Conservation (phyloP, 2,329 filamentous ascomycete species). For the Sclerotinia glacialis region DNA sequence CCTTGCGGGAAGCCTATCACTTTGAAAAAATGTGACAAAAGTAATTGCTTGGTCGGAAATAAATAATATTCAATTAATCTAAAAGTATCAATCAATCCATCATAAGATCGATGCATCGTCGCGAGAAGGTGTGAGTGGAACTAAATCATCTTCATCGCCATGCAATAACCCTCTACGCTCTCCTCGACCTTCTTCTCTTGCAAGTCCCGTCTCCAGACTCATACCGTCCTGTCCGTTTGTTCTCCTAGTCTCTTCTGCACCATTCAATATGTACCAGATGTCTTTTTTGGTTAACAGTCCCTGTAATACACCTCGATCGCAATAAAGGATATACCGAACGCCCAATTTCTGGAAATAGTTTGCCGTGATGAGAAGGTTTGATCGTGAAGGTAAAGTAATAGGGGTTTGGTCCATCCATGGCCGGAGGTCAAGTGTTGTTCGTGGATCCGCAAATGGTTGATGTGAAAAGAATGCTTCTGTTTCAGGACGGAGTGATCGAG, state of each 20-base stretch:
- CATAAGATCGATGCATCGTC: slow-evolving; percentile 34
- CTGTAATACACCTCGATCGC: slow-evolving; percentile 74
- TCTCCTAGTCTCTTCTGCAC: slow-evolving; percentile 60
- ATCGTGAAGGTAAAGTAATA: slow-evolving; percentile 77
- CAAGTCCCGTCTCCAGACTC: slow-evolving; percentile 40
- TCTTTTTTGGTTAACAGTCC: slow-evolving; percentile 96
- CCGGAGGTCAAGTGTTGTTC: slow-evolving; percentile 76
- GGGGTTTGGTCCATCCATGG: slow-evolving; percentile 99
- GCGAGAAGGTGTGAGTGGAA: slow-evolving; percentile 27
- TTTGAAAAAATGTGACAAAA: background rate
- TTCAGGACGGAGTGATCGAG: slow-evolving; percentile 60
- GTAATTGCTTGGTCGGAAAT: background rate
- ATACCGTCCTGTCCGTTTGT: slow-evolving; percentile 39
- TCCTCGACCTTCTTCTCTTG: slow-evolving; percentile 42
- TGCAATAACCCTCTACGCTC: slow-evolving; percentile 47
- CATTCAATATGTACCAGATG: slow-evolving; percentile 88
- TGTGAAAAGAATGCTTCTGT: slow-evolving; percentile 84
- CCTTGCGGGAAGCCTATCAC: background rate
- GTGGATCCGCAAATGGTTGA: slow-evolving; percentile 75
- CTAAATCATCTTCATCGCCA: slow-evolving; percentile 37
- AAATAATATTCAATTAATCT: background rate
- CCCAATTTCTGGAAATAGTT: slow-evolving; percentile 94
- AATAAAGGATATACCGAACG: slow-evolving; percentile 84
- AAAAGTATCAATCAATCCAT: slow-evolving; percentile 16
- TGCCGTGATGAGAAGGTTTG: slow-evolving; percentile 78